Evolutionary conservation across 2,329 filamentous ascomycete genomes (phyloP).

Genomic region (Aquanectria penicillioides): DNA sequence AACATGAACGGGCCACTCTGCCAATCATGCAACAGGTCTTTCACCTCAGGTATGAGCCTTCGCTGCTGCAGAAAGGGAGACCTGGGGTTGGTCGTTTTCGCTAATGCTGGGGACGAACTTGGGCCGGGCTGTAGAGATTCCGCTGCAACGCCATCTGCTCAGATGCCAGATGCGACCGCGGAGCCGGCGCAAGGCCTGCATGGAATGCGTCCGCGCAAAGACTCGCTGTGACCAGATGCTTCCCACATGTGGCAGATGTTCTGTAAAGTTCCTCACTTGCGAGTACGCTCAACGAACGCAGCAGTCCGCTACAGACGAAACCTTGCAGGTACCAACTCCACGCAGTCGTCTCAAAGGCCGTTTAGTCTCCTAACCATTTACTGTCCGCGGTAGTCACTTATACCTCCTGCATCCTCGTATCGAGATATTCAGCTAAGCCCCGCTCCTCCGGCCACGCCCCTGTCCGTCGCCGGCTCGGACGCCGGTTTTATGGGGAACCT

Average conservation of each 20-base stretch:
- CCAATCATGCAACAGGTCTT: neutral
- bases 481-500: neutral
- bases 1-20: neutral
- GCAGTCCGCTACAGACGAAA: neutral
- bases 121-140: neutral
- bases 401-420: neutral
- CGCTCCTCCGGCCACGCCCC: neutral
- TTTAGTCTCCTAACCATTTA: neutral
- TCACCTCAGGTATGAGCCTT: neutral
- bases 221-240: neutral
- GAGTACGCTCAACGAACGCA: neutral
- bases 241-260: neutral
- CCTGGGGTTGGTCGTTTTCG: neutral
- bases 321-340: neutral
- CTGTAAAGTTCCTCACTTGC: neutral
- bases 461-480: accelerated
- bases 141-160: neutral
- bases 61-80: no score
- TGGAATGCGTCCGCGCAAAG: neutral
- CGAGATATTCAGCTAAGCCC: neutral
- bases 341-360: neutral
- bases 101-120: neutral
- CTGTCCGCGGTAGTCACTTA: neutral
- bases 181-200: neutral
- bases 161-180: neutral